These are phyloP conservation scores for Paracamarosporium sp. DNA, from an alignment of 2,329 filamentous ascomycete species.

Conservation along the genomic window DNA sequence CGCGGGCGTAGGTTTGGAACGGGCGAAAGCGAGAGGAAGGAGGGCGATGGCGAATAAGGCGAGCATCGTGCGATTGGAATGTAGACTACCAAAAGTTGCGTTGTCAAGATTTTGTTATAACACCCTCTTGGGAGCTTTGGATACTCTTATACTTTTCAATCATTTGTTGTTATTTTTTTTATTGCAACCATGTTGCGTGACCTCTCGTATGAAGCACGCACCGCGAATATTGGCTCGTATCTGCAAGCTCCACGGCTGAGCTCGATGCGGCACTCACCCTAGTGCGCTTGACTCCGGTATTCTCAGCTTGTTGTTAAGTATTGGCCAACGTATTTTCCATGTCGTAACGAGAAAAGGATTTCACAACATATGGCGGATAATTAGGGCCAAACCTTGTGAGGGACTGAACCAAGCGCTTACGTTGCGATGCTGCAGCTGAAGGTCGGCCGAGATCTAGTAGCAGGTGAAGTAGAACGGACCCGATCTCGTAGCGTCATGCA, in stretches of 20 bases:
- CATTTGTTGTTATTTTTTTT: background rate
- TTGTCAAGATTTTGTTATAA: background rate
- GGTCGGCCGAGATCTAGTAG: background rate
- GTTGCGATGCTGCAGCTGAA: background rate
- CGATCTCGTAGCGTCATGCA: background rate
- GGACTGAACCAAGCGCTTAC: background rate
- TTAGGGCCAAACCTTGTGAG: background rate
- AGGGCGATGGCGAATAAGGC: slow-evolving; percentile 1
- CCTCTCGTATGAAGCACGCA: background rate
- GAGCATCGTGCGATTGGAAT: background rate
- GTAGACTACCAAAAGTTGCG: background rate
- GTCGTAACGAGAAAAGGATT: background rate
- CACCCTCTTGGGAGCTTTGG: background rate
- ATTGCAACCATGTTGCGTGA: background rate
- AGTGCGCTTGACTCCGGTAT: background rate
- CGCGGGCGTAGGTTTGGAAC: slow-evolving; percentile 1
- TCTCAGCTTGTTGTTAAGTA: background rate
- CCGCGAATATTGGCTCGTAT: background rate
- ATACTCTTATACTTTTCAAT: background rate
- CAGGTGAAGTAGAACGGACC: background rate
- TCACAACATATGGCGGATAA: background rate
- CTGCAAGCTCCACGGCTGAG: background rate
- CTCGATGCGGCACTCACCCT: background rate
- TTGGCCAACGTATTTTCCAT: background rate
- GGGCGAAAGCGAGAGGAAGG: slow-evolving; percentile 7